Base-by-base conservation (phyloP, 805 yeast species). In the Zygosaccharomyces siamensis region DNA sequence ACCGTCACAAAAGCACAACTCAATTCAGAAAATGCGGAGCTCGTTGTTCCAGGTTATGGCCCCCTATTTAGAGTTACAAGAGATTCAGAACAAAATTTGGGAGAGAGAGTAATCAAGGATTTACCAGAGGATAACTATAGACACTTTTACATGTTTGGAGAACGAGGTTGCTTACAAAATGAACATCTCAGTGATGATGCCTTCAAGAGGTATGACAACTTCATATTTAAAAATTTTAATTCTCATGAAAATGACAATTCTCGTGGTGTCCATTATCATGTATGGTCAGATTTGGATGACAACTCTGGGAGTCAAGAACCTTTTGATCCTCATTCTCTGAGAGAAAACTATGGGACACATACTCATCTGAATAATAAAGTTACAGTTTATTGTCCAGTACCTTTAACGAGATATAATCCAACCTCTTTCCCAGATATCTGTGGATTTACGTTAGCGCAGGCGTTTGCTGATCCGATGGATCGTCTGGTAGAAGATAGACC, bases 151-250 rank as follows among this genome's bases (percentile, higher is more conserved):
- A 30, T 45, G 42, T 45, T 45, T 30, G 43, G 21, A 20, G 35
- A 27, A 5, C 21, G 14, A 4, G n/a, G 31, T 6, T 20, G 37
- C 5, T 20, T 41, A 16, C 36, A 41, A 28, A 28, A 21, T 16
- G 48, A 38, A 18, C 33, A 33, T 14, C 11, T 35, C 6, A 47
- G 12, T 35, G 50, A 47, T 23, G 46, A 42, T 7, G 52, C 46
- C 3, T 44, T 27, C n/a, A 49, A 49, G 38, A 46, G 41, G 33
- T 51, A 51, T 39, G 50, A 51, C 18, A 54, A 42, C 27, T 45
- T 54, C 45, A 43, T 39, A 39, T 41, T 41, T 27, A 32, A 49
- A 49, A 32, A 31, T 23, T 24, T 37, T 16, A 21, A 20, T 18
- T 41, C 44, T 11, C 44, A 41, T 30, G 27, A 18, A 7, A n/a